Percentiles rank a stretch among this genome's conserved stretches.
Evolutionary conservation across 352 stramenopile species (phyloP).

Genomic region (Pythium grandisporangium): DNA sequence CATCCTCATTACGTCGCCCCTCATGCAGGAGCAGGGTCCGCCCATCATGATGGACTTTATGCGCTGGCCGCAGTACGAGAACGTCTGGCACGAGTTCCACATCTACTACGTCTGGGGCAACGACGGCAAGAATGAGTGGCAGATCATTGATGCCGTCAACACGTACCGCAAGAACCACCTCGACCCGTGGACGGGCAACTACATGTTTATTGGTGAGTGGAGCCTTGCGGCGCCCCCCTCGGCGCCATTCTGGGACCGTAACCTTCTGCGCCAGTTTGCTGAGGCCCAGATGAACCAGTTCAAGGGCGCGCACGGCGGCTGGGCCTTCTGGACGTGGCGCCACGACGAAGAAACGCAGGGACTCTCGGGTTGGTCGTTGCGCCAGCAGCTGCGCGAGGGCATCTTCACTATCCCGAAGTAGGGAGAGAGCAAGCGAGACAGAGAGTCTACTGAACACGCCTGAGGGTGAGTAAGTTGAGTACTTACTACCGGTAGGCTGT

Average conservation of each 20-base stretch:
- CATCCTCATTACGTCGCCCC: constrained; percentile 5
- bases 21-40: background rate
- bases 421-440: too few relatives aligned
- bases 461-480: too few relatives aligned
- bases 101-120: constrained; percentile 5
- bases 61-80: constrained; percentile 1
- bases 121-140: background rate
- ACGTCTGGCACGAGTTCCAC: constrained; percentile 11
- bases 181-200: constrained; percentile 8
- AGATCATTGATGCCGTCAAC: constrained; percentile 2
- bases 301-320: constrained; percentile 9
- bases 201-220: constrained; percentile 13
- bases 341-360: constrained; percentile 6
- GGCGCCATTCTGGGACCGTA: constrained; percentile 4
- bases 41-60: constrained; percentile 5
- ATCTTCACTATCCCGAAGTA: background rate
- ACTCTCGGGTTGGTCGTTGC: constrained; percentile 8
- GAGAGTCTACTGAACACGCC: too few relatives aligned
- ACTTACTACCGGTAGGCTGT: too few relatives aligned
- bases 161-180: background rate
- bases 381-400: constrained; percentile 6
- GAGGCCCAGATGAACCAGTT: constrained; percentile 13
- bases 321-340: constrained; percentile 19
- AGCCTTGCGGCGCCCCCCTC: constrained; percentile 4
- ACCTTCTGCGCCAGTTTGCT: constrained; percentile 5